These are phyloP conservation scores for Penicillium odoratum DNA, from an alignment of 495 filamentous ascomycete genomes.

Conservation along the genomic window DNA sequence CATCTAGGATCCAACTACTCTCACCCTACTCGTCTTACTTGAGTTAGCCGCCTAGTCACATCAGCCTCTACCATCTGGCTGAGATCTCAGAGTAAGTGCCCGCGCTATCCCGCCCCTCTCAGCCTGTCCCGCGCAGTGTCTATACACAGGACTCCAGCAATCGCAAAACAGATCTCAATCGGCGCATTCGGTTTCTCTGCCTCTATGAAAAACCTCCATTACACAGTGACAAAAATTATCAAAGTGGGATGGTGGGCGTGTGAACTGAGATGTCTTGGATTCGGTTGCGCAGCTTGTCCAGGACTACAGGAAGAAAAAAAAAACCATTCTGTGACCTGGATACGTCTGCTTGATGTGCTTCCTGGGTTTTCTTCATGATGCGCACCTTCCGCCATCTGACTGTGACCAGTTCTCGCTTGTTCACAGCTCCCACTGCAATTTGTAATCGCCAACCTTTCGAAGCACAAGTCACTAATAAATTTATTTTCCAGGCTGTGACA, in stretches of 20 bases:
- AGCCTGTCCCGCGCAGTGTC: background rate
- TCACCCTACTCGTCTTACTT: background rate
- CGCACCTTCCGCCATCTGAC: background rate
- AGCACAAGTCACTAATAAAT: background rate
- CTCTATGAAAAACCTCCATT: background rate
- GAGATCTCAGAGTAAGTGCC: conserved; percentile 21
- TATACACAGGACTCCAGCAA: background rate
- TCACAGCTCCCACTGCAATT: background rate
- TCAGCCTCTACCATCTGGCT: background rate
- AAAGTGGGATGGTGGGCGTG: background rate
- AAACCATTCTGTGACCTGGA: background rate
- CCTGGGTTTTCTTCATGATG: background rate
- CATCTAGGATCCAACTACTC: conserved; percentile 1
- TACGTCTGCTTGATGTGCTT: background rate
- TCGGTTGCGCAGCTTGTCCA: background rate
- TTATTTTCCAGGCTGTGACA: conserved; percentile 2
- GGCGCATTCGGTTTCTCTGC: conserved; percentile 2
- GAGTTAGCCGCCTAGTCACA: background rate
- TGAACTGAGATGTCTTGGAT: background rate
- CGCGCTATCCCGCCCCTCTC: conserved; percentile 17
- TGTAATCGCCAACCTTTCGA: background rate
- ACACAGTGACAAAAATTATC: background rate
- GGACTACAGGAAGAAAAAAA: background rate
- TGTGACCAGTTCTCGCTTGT: conserved; percentile 1
- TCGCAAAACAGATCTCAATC: conserved; percentile 12